A percentile compares a stretch with the other conserved stretches of the same genome.
Evolutionary conservation across 805 yeast species (phyloP).

Genomic region (Zygosaccharomyces pseudorouxii): DNA sequence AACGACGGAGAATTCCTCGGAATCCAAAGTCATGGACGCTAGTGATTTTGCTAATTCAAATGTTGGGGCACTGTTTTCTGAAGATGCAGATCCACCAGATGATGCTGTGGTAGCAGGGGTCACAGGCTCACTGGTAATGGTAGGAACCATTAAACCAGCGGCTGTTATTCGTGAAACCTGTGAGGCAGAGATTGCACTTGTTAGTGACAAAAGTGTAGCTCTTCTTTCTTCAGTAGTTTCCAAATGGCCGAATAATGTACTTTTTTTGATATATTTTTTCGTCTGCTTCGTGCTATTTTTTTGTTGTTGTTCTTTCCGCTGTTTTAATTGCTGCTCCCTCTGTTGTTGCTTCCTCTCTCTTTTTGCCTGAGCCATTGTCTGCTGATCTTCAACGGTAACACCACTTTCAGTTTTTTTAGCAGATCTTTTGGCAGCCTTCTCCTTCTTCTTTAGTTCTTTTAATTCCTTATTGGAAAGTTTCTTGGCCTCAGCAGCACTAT

Average conservation of each 20-base stretch:
- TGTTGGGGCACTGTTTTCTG: background rate
- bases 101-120: constrained; percentile 23
- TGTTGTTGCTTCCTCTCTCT: constrained; percentile 41
- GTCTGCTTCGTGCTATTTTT: constrained; percentile 49
- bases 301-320: constrained; percentile 49
- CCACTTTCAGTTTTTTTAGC: constrained; percentile 74
- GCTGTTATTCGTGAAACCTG: constrained; percentile 35
- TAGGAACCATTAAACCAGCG: constrained; percentile 34
- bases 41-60: constrained; percentile 25
- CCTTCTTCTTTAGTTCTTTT: constrained; percentile 82
- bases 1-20: constrained; percentile 32
- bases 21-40: constrained; percentile 27
- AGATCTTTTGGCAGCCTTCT: constrained; percentile 89
- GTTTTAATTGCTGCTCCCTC: constrained; percentile 43
- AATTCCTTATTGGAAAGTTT: constrained; percentile 69
- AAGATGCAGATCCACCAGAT: constrained; percentile 5
- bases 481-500: constrained; percentile 21
- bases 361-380: constrained; percentile 39
- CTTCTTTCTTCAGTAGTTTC: constrained; percentile 75
- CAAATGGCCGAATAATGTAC: constrained; percentile 70
- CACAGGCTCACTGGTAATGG: constrained; percentile 28
- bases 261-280: constrained; percentile 46
- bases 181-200: constrained; percentile 33
- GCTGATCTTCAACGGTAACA: constrained; percentile 41
- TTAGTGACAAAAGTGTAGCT: constrained; percentile 34